Base-by-base conservation (phyloP, 441 rosid species). In the Pelargonium myrrhifolium region DNA sequence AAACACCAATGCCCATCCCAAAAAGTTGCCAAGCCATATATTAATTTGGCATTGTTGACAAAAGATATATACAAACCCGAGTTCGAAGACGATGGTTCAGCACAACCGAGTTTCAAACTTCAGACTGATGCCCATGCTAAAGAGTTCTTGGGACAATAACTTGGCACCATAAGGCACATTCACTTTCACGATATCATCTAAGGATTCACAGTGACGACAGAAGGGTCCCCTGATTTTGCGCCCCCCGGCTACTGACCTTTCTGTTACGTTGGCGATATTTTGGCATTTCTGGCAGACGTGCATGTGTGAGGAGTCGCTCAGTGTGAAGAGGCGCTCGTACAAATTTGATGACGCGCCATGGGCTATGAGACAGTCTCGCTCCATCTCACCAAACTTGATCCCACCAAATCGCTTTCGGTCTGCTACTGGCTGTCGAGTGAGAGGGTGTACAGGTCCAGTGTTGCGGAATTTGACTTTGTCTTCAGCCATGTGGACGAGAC, bases 361-460 rank as follows among this genome's bases (percentile, higher is more conserved):
- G 6, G 96, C 99, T 47, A 89, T 87, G 1, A 94, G 91, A 72
- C 94, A 91, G 75, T 91, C 97, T 1, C 90, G 82, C 75, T 92
- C 97, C 97, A 94, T 92, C 74, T 91, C 97, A 11, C 98, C 97
- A 10, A 94, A 92, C 79, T 89, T 88, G 72, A 92, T 81, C 5
- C 98, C 98, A 0, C 94, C 99, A 31, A 84, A 92, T 15, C 93
- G 80, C 71, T 93, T 93, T 22, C 96, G 77, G 68, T 93, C 96
- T 3, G 94, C 89, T 14, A 94, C 97, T 4, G 91, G 96, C 78
- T 88, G 98, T 28, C 90, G 68, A 1, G 98, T 88, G 45, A 94
- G 96, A 0, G 98, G 98, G 79, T 92, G 94, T 15, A 92, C 91
- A 1, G 94, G 94, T 9, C 99, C 98, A 0, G 97, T 92, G 85